Evolutionary conservation across 2,329 filamentous ascomycete genomes (phyloP).

Genomic region (Thielaviopsis populi): DNA sequence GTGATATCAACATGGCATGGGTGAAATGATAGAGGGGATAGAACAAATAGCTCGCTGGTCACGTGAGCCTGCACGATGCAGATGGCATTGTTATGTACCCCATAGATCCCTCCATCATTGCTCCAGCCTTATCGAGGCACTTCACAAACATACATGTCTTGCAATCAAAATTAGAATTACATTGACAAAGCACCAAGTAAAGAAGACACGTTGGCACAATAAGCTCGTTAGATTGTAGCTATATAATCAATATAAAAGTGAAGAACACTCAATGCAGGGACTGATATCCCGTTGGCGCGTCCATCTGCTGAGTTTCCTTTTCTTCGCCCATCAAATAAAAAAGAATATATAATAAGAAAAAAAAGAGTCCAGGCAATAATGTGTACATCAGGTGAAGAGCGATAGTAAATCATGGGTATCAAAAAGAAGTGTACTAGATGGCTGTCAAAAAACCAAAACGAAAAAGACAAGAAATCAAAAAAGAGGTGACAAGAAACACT

Average conservation of each 20-base stretch:
- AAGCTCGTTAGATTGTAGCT: background rate
- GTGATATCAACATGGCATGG: no score
- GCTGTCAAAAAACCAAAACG: slow-evolving; percentile 1
- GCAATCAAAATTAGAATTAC: no score
- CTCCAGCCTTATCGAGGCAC: no score
- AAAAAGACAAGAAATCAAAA: slow-evolving; percentile 1
- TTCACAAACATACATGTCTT: no score
- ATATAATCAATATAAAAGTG: background rate
- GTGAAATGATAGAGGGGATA: no score
- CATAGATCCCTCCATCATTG: no score
- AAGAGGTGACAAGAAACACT: background rate
- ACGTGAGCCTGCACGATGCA: no score
- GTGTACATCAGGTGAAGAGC: slow-evolving; percentile 17
- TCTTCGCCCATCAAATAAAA: background rate
- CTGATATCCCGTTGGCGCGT: background rate
- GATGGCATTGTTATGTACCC: no score
- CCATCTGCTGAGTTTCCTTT: background rate
- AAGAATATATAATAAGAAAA: background rate
- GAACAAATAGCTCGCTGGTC: no score
- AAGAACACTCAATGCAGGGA: background rate
- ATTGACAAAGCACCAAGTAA: no score
- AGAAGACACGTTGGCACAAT: background rate
- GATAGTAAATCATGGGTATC: slow-evolving; percentile 18
- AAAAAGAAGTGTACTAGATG: slow-evolving; percentile 19
- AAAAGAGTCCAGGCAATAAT: background rate